Conservation (phyloP, 768 basidiomycete genomes). For the Favolaschia claudopus region DNA sequence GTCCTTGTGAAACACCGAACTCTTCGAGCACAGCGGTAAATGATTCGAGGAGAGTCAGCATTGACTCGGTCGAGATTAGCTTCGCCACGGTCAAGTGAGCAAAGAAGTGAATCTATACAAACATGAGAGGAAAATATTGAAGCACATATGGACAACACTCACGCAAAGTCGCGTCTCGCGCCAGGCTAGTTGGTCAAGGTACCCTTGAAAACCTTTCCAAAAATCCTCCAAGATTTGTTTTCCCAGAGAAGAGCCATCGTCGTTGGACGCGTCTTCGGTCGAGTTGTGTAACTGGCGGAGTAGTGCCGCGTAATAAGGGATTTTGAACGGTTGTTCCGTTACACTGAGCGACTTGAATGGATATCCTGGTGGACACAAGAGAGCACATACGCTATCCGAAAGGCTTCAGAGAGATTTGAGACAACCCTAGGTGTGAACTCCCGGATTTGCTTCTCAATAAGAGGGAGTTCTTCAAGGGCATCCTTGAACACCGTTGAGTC, state of each 20-base stretch:
- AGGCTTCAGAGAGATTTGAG: constrained; percentile 73
- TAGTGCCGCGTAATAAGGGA: constrained; percentile 86
- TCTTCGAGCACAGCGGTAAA: constrained; percentile 90
- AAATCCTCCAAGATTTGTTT: constrained; percentile 85
- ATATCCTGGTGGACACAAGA: background rate
- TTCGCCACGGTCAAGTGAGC: constrained; percentile 83
- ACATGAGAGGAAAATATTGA: constrained; percentile 16
- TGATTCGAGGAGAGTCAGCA: constrained; percentile 82
- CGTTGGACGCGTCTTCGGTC: constrained; percentile 43
- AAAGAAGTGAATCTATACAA: constrained; percentile 86
- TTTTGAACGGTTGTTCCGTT: constrained; percentile 94
- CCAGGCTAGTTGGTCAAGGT: constrained; percentile 91
- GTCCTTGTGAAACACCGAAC: constrained; percentile 86
- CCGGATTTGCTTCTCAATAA: constrained; percentile 69
- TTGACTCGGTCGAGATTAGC: constrained; percentile 78
- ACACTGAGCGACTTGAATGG: constrained; percentile 54
- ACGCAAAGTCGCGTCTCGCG: constrained; percentile 89
- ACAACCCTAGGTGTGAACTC: constrained; percentile 66
- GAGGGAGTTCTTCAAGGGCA: constrained; percentile 70
- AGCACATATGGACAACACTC: constrained; percentile 39
- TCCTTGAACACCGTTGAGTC: constrained; percentile 54
- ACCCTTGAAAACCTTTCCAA: constrained; percentile 89
- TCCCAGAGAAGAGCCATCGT: constrained; percentile 63
- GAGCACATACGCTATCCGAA: constrained; percentile 70
- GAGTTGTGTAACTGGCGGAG: constrained; percentile 71